These are phyloP conservation scores for Venturia pyrina DNA, from an alignment of 2,329 filamentous ascomycete species.

Conservation along the genomic window DNA sequence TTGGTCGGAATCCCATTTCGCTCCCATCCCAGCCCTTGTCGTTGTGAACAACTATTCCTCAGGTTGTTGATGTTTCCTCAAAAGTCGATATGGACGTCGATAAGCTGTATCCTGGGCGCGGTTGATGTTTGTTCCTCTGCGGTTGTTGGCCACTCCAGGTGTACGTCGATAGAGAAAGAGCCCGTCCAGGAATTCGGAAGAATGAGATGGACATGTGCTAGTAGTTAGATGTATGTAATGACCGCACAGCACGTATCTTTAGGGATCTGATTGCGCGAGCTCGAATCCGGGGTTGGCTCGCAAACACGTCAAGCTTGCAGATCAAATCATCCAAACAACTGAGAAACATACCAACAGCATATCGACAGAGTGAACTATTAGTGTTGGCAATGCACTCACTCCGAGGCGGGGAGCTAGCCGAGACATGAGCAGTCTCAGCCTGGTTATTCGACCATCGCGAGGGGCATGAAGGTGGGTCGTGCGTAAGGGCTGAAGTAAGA, in stretches of 20 bases:
- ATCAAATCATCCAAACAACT: constrained; percentile 8
- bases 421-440: constrained; percentile 3
- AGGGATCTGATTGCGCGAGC: neutral
- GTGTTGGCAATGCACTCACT: neutral
- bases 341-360: neutral
- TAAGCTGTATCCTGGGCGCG: neutral
- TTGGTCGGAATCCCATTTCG: neutral
- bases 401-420: neutral
- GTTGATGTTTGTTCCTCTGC: neutral
- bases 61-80: neutral
- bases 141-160: neutral
- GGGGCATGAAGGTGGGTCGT: constrained; percentile 3
- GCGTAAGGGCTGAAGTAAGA: neutral
- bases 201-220: neutral
- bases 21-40: neutral
- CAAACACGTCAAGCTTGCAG: neutral
- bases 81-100: neutral
- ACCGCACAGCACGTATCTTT: neutral
- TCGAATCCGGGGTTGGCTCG: neutral
- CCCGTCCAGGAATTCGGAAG: neutral
- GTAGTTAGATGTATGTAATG: neutral
- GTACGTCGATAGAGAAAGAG: neutral
- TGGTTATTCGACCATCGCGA: neutral
- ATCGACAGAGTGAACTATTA: neutral
- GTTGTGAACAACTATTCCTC: neutral